These are phyloP conservation scores for Castanopsis chinensis DNA, from an alignment of 306 rosid species.

Conservation along the genomic window DNA sequence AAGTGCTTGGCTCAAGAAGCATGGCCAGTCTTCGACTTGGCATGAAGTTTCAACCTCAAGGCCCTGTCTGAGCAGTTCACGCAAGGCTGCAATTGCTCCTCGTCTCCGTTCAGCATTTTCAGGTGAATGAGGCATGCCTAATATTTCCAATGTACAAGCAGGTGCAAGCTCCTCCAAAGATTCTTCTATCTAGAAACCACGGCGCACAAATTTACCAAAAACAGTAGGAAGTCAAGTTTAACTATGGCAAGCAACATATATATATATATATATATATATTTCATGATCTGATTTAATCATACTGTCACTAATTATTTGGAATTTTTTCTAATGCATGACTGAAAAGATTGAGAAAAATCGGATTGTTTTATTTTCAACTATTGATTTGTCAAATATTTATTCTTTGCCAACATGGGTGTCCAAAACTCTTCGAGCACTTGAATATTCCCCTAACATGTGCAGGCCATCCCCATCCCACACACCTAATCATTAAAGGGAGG, in stretches of 20 bases:
- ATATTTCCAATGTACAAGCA: constrained; percentile 87
- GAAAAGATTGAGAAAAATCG: not conserved
- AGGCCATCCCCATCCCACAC: no score
- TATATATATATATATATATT: not conserved
- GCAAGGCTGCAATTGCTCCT: constrained; percentile 91
- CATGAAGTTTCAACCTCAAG: constrained; percentile 84
- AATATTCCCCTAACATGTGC: no score
- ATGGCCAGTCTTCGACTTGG: constrained; percentile 93
- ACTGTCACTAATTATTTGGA: not conserved
- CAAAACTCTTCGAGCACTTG: no score
- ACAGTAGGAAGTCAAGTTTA: not conserved
- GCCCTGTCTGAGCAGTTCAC: constrained; percentile 94
- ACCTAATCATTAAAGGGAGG: no score
- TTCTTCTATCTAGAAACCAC: constrained; percentile 77
- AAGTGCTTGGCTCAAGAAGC: constrained; percentile 81
- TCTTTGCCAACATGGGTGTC: no score
- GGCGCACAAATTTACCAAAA: constrained; percentile 9
- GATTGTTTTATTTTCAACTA: not conserved
- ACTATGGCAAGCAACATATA: not conserved
- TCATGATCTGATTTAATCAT: not conserved
- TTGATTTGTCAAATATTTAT: not conserved
- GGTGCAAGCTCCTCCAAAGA: constrained; percentile 99
- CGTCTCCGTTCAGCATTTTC: constrained; percentile 75
- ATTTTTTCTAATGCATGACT: not conserved
- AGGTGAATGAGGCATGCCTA: constrained; percentile 67